A percentile compares a stretch with the other conserved stretches of the same genome.
Conservation (phyloP, 306 rosid species). For the Malus sylvestris region DNA sequence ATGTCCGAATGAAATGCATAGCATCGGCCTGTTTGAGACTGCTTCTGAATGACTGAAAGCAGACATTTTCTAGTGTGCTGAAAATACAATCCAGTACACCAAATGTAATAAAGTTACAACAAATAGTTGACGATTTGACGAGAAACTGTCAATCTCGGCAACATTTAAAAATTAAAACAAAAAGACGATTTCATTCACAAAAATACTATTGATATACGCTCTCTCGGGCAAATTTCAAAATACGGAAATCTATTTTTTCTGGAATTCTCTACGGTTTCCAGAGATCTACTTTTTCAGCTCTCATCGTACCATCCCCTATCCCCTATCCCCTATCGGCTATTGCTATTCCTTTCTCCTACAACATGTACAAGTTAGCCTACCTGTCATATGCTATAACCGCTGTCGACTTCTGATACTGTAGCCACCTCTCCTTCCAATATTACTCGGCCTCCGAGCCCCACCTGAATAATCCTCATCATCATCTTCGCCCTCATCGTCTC, state of each 20-base stretch:
- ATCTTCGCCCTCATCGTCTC: conserved; percentile 48
- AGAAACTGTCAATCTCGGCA: neutral
- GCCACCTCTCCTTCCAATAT: conserved; percentile 55
- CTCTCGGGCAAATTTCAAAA: conserved; percentile 34
- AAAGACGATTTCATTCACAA: conserved; percentile 30
- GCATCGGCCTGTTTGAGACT: neutral
- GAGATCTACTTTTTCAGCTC: conserved; percentile 23
- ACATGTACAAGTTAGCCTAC: conserved; percentile 94
- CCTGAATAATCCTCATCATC: conserved; percentile 55
- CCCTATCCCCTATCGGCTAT: conserved; percentile 7
- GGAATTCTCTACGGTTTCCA: conserved; percentile 36
- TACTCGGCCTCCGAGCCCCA: conserved; percentile 43
- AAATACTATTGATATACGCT: conserved; percentile 48
- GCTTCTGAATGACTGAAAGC: neutral
- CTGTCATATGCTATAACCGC: conserved; percentile 51
- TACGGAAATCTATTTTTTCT: conserved; percentile 37
- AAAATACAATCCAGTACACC: too few relatives aligned
- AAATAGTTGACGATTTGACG: neutral
- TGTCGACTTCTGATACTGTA: conserved; percentile 48
- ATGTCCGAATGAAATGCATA: too few relatives aligned
- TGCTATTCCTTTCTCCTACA: conserved; percentile 46
- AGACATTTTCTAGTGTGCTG: too few relatives aligned
- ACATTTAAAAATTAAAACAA: neutral
- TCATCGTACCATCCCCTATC: conserved; percentile 16
- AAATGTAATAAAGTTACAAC: too few relatives aligned